Evolutionary conservation across 768 basidiomycete genomes (phyloP).

Genomic region (Pisolithus marmoratus): DNA sequence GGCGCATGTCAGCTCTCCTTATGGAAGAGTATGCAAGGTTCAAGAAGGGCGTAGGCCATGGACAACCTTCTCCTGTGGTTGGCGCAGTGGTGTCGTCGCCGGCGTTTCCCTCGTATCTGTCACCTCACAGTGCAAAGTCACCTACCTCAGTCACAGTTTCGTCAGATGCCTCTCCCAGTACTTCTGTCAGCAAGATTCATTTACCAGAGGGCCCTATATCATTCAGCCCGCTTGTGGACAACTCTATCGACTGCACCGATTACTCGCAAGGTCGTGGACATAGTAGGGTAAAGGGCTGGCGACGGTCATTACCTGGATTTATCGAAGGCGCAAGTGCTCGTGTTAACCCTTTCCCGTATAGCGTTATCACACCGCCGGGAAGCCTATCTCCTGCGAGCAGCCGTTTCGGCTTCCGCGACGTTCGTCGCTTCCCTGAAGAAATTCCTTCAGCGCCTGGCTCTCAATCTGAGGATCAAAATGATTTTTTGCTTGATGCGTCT

Average conservation of each 20-base stretch:
- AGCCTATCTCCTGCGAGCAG: constrained; percentile 41
- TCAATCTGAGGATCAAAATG: constrained; percentile 36
- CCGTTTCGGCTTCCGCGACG: constrained; percentile 34
- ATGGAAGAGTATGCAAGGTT: constrained; percentile 59
- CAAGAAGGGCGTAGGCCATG: constrained; percentile 23
- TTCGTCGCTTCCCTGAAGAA: constrained; percentile 40
- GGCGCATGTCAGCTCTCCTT: constrained; percentile 65
- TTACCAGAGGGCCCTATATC: constrained; percentile 47
- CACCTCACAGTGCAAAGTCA: constrained; percentile 10
- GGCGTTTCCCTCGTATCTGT: constrained; percentile 8
- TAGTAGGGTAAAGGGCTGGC: constrained; percentile 21
- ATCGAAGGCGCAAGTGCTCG: constrained; percentile 30
- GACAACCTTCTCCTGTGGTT: constrained; percentile 8
- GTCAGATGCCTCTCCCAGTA: constrained; percentile 35
- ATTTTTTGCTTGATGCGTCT: constrained; percentile 17
- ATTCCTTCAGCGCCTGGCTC: constrained; percentile 43
- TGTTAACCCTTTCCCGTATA: constrained; percentile 30
- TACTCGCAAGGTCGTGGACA: constrained; percentile 43
- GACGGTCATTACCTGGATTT: constrained; percentile 21
- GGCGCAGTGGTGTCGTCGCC: constrained; percentile 10
- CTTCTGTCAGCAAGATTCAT: constrained; percentile 33
- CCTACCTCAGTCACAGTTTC: constrained; percentile 26
- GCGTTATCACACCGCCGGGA: constrained; percentile 20
- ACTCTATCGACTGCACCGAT: constrained; percentile 42
- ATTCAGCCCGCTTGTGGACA: constrained; percentile 52